phyloP scores from a whole-genome alignment of 768 basidiomycete genomes.

The Phanerochaete sordida region DNA sequence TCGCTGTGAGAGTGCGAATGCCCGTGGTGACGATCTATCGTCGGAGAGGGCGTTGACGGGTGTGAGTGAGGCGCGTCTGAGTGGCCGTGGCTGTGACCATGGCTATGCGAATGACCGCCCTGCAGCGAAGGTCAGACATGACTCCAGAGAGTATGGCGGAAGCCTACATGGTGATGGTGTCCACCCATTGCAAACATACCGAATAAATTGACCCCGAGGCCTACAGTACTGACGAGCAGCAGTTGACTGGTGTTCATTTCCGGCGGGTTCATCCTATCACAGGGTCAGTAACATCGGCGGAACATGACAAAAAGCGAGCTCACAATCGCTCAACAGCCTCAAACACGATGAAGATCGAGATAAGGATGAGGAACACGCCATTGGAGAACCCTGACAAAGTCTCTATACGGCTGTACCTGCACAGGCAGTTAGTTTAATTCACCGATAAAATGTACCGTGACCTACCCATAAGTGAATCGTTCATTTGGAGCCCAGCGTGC shows the following conservation, averaged over 20 bases:
- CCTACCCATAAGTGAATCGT: slow-evolving; percentile 91
- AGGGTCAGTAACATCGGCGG: neutral
- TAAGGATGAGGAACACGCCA: slow-evolving; percentile 88
- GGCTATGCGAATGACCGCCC: slow-evolving; percentile 39
- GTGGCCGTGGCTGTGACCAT: slow-evolving; percentile 1
- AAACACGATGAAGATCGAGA: slow-evolving; percentile 97
- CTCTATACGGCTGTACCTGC: slow-evolving; percentile 91
- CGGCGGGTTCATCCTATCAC: slow-evolving; percentile 78
- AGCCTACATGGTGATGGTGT: slow-evolving; percentile 76
- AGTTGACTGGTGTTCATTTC: slow-evolving; percentile 97
- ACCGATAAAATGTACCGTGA: slow-evolving; percentile 2
- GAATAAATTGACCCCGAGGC: slow-evolving; percentile 91
- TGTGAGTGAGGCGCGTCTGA: neutral
- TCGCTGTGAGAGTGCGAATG: slow-evolving; percentile 2
- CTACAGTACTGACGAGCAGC: slow-evolving; percentile 82
- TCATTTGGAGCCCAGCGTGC: slow-evolving; percentile 96
- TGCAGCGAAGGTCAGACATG: slow-evolving; percentile 16
- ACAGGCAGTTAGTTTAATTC: neutral
- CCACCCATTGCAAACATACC: slow-evolving; percentile 99
- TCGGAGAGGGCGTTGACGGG: neutral
- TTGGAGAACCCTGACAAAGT: slow-evolving; percentile 98
- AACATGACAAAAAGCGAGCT: slow-evolving; percentile 11
- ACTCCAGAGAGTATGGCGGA: neutral
- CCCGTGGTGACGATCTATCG: slow-evolving; percentile 9
- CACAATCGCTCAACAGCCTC: slow-evolving; percentile 95